Evolutionary conservation across 2,329 filamentous ascomycete genomes (phyloP).

Genomic region (Stachybotrys echinatus): DNA sequence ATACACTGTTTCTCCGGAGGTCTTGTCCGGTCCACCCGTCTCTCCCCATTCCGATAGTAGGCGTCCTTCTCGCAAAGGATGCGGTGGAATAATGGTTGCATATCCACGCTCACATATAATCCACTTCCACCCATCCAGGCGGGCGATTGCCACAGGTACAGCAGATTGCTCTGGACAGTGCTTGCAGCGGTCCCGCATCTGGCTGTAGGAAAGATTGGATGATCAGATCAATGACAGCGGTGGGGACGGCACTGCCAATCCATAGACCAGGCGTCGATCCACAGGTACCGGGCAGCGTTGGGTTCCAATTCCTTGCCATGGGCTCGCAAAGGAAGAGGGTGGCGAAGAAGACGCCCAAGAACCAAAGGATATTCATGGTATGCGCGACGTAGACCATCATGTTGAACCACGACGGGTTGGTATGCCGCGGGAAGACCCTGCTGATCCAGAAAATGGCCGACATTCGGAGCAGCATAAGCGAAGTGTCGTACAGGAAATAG

Average conservation of each 20-base stretch:
- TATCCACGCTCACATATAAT: no score
- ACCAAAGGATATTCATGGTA: not conserved
- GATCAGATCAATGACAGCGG: not conserved
- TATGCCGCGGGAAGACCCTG: not conserved
- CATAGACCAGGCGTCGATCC: not conserved
- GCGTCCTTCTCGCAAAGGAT: no score
- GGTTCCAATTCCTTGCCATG: slow-evolving; percentile 2
- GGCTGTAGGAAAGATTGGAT: no score
- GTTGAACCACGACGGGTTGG: slow-evolving; percentile 1
- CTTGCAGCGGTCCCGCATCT: no score
- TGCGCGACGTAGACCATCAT: not conserved
- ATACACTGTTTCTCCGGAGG: no score
- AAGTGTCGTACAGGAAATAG: not conserved
- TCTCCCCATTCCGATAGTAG: no score
- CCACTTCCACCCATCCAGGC: no score
- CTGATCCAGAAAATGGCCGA: slow-evolving; percentile 1
- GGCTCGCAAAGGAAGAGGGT: slow-evolving; percentile 1
- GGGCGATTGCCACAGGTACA: no score
- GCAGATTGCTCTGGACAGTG: no score
- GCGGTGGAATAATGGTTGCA: no score
- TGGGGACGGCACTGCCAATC: slow-evolving; percentile 1
- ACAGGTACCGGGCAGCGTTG: not conserved
- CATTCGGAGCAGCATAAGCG: not conserved
- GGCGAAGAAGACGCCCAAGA: not conserved
- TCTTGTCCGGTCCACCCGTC: no score